Conservation (phyloP, 768 basidiomycete genomes). For the Serendipita vermifera region DNA sequence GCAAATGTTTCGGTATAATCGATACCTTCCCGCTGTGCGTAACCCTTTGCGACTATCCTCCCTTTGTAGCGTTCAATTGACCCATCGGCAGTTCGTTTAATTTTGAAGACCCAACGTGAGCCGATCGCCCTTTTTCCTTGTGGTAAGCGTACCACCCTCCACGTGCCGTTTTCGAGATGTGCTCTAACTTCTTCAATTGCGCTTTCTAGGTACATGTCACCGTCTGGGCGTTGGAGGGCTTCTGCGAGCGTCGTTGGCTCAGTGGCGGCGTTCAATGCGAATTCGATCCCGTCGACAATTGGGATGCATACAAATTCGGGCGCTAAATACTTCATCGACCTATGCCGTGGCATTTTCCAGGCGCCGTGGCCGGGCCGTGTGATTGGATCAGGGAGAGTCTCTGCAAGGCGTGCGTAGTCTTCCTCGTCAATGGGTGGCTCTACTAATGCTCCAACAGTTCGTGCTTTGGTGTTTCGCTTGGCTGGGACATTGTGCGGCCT, state of each 20-base stretch:
- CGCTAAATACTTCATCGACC: no score
- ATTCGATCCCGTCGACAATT: slow-evolving; percentile 14
- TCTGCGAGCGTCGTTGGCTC: no score
- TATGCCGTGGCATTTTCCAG: slow-evolving; percentile 8
- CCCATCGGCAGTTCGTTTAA: slow-evolving; percentile 19
- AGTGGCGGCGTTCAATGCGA: slow-evolving; percentile 14
- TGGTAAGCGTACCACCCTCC: slow-evolving; percentile 13
- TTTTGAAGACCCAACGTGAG: slow-evolving; percentile 20
- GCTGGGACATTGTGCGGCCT: neutral
- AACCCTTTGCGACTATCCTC: slow-evolving; percentile 29
- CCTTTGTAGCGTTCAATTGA: slow-evolving; percentile 21
- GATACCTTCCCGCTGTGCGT: slow-evolving; percentile 25
- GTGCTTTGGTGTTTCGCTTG: neutral
- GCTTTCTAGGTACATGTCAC: no score
- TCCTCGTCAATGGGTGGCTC: neutral
- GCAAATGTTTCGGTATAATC: slow-evolving; percentile 28
- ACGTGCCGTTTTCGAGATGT: slow-evolving; percentile 14
- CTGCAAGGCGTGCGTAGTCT: neutral
- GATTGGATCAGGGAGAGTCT: neutral
- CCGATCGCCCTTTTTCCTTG: slow-evolving; percentile 17
- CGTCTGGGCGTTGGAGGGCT: no score
- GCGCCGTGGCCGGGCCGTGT: neutral
- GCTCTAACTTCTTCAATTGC: slow-evolving; percentile 16
- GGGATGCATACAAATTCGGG: neutral
- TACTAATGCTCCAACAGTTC: neutral